Evolutionary conservation across 805 yeast genomes (phyloP), one percentile per base, ranked within the genome.

Genomic region (Middelhovenomyces tepae): DNA sequence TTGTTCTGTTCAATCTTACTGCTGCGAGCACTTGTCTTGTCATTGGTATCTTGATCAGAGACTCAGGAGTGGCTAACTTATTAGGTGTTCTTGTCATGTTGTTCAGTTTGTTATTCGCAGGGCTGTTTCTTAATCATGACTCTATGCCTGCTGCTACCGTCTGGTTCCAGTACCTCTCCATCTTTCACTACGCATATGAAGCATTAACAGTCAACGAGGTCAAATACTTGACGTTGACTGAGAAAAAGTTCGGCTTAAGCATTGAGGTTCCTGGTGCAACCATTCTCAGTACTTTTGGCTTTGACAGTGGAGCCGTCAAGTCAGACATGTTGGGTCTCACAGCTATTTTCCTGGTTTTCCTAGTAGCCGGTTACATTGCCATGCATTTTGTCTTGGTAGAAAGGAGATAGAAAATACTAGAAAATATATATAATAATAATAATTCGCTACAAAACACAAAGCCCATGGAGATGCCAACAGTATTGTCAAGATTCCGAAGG

Each of bases 261-360:
- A 89, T 91, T 47, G 95, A 86, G 56, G 93, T 91, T 10, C 98
- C 98, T 0, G 98, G 98, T 7, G 97, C 98, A 2, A 93, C 94
- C 1, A 91, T 91, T 36, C 67, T 91, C 46, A 82, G 94, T 45
- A 85, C 97, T 0, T 91, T 91, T 63, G 98, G 98, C 0, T 91
- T 91, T 56, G 72, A 83, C 44, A 89, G 84, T 9, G 73, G 76
- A 16, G 91, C 87, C 2, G 70, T 82, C 34, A 57, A 72, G 56
- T 63, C 64, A 22, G 97, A 91, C 54, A 66, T 78, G 18, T 53
- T 66, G 21, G 72, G 72, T 39, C 64, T 91, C 32, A 61, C 63
- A 0, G 65, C 69, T 0, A 75, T 81, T 64, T 67, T 76, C 19
- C 56, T 64, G 1, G 50, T 65, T 1, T 85, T 85, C 54, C 54